A percentile compares a stretch with the other conserved stretches of the same genome.
These are phyloP conservation scores for Globisporangium ultimum DNA, from an alignment of 352 stramenopile species.

Conservation along the genomic window DNA sequence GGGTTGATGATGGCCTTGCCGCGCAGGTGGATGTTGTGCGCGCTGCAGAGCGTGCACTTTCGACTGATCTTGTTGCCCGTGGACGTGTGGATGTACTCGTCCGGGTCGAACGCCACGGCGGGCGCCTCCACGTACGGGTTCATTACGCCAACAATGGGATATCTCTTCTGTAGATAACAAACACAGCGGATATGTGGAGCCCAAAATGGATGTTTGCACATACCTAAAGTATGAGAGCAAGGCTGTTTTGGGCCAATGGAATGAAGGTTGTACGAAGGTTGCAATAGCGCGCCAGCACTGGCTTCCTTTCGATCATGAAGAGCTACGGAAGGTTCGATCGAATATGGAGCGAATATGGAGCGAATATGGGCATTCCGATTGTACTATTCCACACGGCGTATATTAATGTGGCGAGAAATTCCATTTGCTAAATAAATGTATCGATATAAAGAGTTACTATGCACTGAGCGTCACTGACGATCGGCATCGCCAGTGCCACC, in stretches of 20 bases:
- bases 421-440: neutral
- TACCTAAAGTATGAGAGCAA: neutral
- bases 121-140: conserved; percentile 55
- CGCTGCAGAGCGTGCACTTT: conserved; percentile 54
- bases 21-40: conserved; percentile 73
- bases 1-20: conserved; percentile 79
- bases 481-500: no score
- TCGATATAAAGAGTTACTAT: neutral
- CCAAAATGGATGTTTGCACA: neutral
- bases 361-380: neutral
- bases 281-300: neutral
- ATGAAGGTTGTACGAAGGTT: conserved; percentile 1
- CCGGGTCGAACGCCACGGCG: conserved; percentile 43
- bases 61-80: conserved; percentile 74
- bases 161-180: neutral
- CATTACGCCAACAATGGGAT: conserved; percentile 25
- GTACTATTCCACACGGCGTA: no score
- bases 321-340: neutral
- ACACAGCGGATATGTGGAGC: neutral
- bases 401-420: neutral
- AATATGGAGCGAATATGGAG: no score
- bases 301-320: conserved; percentile 1
- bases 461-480: no score
- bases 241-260: neutral
- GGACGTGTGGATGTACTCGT: conserved; percentile 66